phyloP scores from a whole-genome alignment of 2,329 filamentous ascomycete species.

The Colletotrichum orbiculare region DNA sequence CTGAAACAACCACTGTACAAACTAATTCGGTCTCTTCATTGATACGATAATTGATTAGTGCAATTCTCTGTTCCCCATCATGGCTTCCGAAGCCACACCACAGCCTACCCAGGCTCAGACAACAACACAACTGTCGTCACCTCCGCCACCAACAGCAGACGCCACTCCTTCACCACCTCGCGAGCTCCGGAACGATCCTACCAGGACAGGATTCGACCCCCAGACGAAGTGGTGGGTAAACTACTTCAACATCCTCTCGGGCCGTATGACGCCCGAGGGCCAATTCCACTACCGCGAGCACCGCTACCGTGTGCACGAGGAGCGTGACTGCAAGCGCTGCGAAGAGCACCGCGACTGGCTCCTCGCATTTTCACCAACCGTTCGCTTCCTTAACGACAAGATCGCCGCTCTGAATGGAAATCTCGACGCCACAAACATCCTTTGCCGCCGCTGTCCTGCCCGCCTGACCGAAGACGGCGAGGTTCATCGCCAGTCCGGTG shows the following conservation, averaged over 20 bases:
- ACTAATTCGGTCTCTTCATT: too few species aligned
- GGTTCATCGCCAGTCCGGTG: slow-evolving; percentile 76
- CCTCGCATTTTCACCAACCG: slow-evolving; percentile 83
- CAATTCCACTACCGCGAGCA: slow-evolving; percentile 81
- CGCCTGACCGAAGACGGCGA: slow-evolving; percentile 66
- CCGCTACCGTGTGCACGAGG: slow-evolving; percentile 80
- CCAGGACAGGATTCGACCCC: slow-evolving; percentile 72
- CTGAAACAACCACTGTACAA: background rate
- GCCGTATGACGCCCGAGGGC: slow-evolving; percentile 76
- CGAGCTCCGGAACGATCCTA: slow-evolving; percentile 67
- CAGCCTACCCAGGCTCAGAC: slow-evolving; percentile 3
- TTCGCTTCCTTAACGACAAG: slow-evolving; percentile 88
- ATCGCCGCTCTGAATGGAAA: slow-evolving; percentile 82
- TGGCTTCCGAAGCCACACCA: slow-evolving; percentile 21
- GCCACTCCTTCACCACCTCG: slow-evolving; percentile 39
- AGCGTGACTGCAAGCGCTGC: slow-evolving; percentile 81
- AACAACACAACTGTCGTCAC: slow-evolving; percentile 6
- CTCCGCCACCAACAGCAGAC: slow-evolving; percentile 21
- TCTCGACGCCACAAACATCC: slow-evolving; percentile 79
- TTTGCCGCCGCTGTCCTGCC: slow-evolving; percentile 81
- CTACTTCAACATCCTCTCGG: slow-evolving; percentile 85
- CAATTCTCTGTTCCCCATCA: background rate
- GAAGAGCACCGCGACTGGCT: slow-evolving; percentile 87
- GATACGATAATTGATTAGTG: background rate
- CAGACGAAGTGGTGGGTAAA: slow-evolving; percentile 77